These are phyloP conservation scores for Fistulinella staudtii DNA, from an alignment of 1,284 basidiomycete genomes.

Conservation along the genomic window DNA sequence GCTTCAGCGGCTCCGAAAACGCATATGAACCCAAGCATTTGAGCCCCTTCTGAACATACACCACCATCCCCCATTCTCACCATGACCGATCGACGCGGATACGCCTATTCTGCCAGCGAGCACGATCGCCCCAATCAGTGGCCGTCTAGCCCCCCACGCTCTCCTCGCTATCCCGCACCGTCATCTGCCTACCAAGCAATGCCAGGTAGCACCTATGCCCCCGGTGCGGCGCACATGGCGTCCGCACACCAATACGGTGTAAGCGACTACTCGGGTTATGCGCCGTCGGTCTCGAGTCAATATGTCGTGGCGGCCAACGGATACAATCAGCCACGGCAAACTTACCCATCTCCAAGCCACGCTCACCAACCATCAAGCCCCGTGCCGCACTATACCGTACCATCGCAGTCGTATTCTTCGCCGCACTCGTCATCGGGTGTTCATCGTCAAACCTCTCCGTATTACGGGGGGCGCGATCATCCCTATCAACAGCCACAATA, in stretches of 20 bases:
- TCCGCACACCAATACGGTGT: constrained; percentile 23
- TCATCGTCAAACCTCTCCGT: constrained; percentile 20
- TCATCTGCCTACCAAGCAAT: constrained; percentile 21
- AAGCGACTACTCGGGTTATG: constrained; percentile 21
- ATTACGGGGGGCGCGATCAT: constrained; percentile 28
- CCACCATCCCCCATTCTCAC: constrained; percentile 3
- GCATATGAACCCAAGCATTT: constrained; percentile 30
- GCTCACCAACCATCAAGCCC: too few species aligned
- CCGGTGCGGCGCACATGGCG: constrained; percentile 14
- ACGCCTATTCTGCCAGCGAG: constrained; percentile 20
- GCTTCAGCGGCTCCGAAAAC: constrained; percentile 30
- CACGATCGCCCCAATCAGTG: constrained; percentile 23
- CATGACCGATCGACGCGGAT: constrained; percentile 32
- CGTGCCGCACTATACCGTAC: constrained; percentile 26
- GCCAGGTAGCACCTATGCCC: constrained; percentile 21
- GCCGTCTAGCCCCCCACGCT: constrained; percentile 16
- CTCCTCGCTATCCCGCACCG: constrained; percentile 23
- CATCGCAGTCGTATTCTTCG: constrained; percentile 27
- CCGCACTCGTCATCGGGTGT: constrained; percentile 18
- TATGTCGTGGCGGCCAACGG: constrained; percentile 15
- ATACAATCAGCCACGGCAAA: constrained; percentile 28
- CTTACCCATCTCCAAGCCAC: constrained; percentile 32
- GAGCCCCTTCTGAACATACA: constrained; percentile 6
- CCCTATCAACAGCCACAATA: constrained; percentile 42
- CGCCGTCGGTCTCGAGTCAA: constrained; percentile 17